Evolutionary conservation across 768 basidiomycete genomes (phyloP).

Genomic region (Lenzites betulinus): DNA sequence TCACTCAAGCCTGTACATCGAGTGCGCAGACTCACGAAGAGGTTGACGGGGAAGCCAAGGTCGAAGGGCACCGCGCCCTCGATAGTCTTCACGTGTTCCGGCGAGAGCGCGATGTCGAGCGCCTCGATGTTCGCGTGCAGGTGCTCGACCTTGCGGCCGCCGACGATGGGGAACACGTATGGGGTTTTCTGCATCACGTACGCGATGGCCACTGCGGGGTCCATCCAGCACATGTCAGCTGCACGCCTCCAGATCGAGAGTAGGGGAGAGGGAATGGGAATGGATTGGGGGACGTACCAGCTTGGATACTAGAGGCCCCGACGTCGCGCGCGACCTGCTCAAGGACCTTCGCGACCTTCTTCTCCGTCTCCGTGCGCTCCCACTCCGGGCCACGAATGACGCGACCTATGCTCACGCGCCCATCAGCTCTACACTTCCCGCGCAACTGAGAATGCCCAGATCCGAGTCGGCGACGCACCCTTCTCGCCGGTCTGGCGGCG

Average conservation of each 20-base stretch:
- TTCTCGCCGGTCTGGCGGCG: slow-evolving; percentile 32
- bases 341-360: slow-evolving; percentile 45
- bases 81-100: slow-evolving; percentile 47
- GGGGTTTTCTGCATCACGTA: slow-evolving; percentile 57
- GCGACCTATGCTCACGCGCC: slow-evolving; percentile 33
- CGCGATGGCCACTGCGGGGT: slow-evolving; percentile 48
- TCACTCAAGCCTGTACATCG: neutral
- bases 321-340: slow-evolving; percentile 54
- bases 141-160: slow-evolving; percentile 55
- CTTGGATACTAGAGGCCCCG: slow-evolving; percentile 47
- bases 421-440: neutral
- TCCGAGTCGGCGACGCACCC: slow-evolving; percentile 30
- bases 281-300: slow-evolving; percentile 41
- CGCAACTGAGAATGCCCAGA: no score
- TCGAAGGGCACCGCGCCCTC: slow-evolving; percentile 48
- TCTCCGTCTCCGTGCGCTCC: no score
- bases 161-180: slow-evolving; percentile 54
- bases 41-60: slow-evolving; percentile 44
- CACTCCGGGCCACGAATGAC: slow-evolving; percentile 25
- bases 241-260: neutral
- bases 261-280: neutral
- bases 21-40: slow-evolving; percentile 33
- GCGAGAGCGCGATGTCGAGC: slow-evolving; percentile 46
- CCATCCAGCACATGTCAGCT: neutral
- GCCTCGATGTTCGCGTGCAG: slow-evolving; percentile 52